Percentiles rank a stretch among this genome's conserved stretches.
Conservation (phyloP, 257 asterid genomes). For the Nicotiana tomentosiformis region DNA sequence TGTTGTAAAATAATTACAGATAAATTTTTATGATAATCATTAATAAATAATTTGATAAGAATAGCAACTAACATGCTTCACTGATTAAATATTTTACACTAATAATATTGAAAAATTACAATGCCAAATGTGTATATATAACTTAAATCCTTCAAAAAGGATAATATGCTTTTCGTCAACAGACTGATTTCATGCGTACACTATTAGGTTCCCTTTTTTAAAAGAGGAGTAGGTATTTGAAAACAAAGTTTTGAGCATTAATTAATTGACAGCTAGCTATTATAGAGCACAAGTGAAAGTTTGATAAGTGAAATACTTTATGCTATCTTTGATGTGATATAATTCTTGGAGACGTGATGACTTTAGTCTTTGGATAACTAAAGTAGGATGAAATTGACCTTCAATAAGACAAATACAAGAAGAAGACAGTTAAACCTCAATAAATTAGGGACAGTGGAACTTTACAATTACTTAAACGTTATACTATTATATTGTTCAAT, state of each 20-base stretch:
- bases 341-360: not conserved
- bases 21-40: not conserved
- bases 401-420: not conserved
- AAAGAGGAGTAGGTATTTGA: not conserved
- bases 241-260: not conserved
- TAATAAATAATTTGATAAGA: too few relatives aligned
- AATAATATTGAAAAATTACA: too few relatives aligned
- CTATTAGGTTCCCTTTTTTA: not conserved
- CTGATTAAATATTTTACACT: too few relatives aligned
- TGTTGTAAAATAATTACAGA: too few relatives aligned
- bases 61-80: too few relatives aligned
- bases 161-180: not conserved
- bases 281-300: not conserved
- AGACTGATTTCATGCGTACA: not conserved
- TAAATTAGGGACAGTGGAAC: not conserved
- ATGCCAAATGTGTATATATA: not conserved
- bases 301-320: not conserved
- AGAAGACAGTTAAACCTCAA: not conserved
- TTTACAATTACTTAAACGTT: not conserved
- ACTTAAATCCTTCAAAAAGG: not conserved
- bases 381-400: not conserved
- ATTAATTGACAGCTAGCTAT: not conserved
- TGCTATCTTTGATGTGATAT: not conserved
- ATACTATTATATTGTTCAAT: too few relatives aligned
- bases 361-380: constrained; percentile 1